Base-by-base conservation (phyloP, 352 stramenopile genomes). In the Aphanomyces cochlioides region DNA sequence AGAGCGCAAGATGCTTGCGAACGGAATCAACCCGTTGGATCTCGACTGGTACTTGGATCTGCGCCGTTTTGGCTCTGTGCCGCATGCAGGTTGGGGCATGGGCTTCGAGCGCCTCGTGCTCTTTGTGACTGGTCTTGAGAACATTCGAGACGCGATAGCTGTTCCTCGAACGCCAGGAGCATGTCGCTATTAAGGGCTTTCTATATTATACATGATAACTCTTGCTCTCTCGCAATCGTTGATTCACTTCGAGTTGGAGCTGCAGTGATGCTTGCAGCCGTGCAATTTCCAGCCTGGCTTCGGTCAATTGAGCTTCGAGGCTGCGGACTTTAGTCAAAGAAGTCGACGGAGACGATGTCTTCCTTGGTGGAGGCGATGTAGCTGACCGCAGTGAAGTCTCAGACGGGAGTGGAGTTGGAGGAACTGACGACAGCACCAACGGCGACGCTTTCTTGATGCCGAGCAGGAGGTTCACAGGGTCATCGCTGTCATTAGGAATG, bases 41-140 rank as follows among this genome's bases (percentile, higher is more conserved):
- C 78, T 99, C 28, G 80, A 98, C 83, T 99, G 97, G 97, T 99
- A 99, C 78, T 83, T 99, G 50, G 97, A 99, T 75, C 80, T 99
- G 39, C 89, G 97, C 41, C 89, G 96, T 36, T 99, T 96, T 78
- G 97, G 97, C 39, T 97, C 93, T 3, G 96, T 99, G 40, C 96
- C 96, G 36, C 97, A 99, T 78, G 87, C 95, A 41, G 97, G 96
- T 48, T 99, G 98, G 82, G 97, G 97, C 5, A 86, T 99, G 54
- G 97, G 97, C 39, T 99, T 99, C 73, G 96, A 99, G 80, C 86
- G 97, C 36, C 85, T 99, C 13, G 95, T 99, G 37, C 96, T 97
- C 19, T 99, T 99, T 73, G 88, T 98, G 10, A 98, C 93, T 37
- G 96, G 96, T 19, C 97, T 99, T 76, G 96, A 99, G 69, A 99